Evolutionary conservation across 495 filamentous ascomycete genomes (phyloP).

Genomic region (Daldinia loculata): DNA sequence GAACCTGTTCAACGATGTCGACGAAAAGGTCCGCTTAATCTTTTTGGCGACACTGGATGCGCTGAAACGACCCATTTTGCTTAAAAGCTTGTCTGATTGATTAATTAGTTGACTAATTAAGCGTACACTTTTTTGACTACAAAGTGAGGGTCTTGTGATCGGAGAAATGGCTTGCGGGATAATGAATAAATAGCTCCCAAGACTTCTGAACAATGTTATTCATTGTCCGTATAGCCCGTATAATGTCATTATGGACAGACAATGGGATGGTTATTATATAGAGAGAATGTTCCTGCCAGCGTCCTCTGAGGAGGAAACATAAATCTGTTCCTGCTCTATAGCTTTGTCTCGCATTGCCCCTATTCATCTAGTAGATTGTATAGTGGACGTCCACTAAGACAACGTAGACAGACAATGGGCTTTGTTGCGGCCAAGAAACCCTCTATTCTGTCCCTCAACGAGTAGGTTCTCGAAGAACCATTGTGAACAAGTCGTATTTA

Average conservation of each 20-base stretch:
- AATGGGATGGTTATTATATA: background rate
- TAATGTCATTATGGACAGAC: too few species aligned
- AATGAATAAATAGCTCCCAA: background rate
- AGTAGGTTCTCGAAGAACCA: slow-evolving; percentile 28
- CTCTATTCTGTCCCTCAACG: background rate
- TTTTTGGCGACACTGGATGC: background rate
- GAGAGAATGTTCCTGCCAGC: background rate
- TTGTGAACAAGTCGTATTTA: background rate
- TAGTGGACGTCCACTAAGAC: slow-evolving; percentile 10
- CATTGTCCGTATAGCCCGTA: background rate
- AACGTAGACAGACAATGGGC: slow-evolving; percentile 21
- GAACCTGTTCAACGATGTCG: too few species aligned
- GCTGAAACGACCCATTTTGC: background rate
- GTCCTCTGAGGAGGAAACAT: background rate
- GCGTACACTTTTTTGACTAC: background rate
- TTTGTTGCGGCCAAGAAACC: slow-evolving; percentile 1
- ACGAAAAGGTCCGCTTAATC: background rate
- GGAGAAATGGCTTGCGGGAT: background rate
- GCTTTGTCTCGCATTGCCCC: slow-evolving; percentile 9
- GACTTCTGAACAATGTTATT: background rate
- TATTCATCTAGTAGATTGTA: background rate
- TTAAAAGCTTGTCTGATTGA: background rate
- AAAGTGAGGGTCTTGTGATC: background rate
- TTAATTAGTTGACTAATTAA: background rate
- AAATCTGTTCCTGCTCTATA: background rate